Evolutionary conservation across 305 asterid species (phyloP), one percentile per base, ranked within the genome.

Genomic region (Stenogyne calaminthoides): DNA sequence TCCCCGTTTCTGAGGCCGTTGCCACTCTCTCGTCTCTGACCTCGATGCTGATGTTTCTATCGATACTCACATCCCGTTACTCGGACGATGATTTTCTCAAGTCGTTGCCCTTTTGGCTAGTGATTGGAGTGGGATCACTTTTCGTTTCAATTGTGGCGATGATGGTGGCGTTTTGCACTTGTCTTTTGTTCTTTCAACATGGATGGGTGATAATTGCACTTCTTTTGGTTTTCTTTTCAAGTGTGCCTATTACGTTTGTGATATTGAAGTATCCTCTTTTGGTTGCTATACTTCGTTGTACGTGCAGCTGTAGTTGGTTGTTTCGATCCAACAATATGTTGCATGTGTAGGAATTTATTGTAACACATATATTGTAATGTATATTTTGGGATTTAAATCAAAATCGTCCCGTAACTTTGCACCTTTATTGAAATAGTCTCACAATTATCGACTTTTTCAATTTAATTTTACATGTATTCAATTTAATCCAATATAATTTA

Each of bases 131-230:
- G 56, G 10, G 20, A 14, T 16, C 78, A 9, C 83, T 83, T 0
- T 75, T 83, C 18, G 32, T 78, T 3, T 83, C 87, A 2, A 81
- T 81, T 1, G 80, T 67, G 62, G 82, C 80, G 5, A 81, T 81
- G 85, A 66, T 75, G 76, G 78, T 52, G 47, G 71, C 76, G 12
- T 78, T 81, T 6, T 67, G 76, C 76, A 36, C 55, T 1, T 75
- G 78, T 2, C 74, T 78, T 14, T 29, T 78, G 56, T 71, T 75
- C 47, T 75, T 71, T 32, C 62, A 71, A 12, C 82, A 66, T 1
- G 82, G 80, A 9, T 42, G 71, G 59, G 72, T 9, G 14, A 22
- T 70, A 9, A 19, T 9, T 2, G 15, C 67, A 1, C 16, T 72
- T 6, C 44, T 78, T 37, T 9, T 71, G 62, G 59, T 39, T 0